Evolutionary conservation across 208 protist species (phyloP).

Genomic region (Crithidia sp.): DNA sequence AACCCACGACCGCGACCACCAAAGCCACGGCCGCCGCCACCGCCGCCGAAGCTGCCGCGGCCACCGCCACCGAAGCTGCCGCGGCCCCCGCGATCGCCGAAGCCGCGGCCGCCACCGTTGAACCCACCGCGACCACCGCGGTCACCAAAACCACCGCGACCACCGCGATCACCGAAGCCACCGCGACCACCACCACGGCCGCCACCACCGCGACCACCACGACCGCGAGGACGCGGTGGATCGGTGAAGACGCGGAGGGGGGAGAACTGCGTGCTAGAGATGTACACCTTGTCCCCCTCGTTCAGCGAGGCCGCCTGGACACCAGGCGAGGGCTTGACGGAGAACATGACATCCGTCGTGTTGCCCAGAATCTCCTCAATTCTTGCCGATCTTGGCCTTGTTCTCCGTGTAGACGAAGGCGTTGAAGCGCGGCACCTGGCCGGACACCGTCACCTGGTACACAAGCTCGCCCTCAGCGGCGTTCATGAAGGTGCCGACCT

Average conservation of each 20-base stretch:
- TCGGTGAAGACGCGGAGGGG: slow-evolving; percentile 88
- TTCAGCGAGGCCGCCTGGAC: slow-evolving; percentile 84
- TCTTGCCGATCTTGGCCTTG: slow-evolving; percentile 93
- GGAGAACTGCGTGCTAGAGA: slow-evolving; percentile 87
- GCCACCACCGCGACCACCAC: slow-evolving; percentile 73
- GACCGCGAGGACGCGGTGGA: slow-evolving; percentile 84
- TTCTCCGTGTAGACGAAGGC: slow-evolving; percentile 93
- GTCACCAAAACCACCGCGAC: slow-evolving; percentile 21
- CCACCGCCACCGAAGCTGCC: slow-evolving; percentile 40
- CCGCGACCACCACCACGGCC: slow-evolving; percentile 48
- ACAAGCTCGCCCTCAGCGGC: slow-evolving; percentile 90
- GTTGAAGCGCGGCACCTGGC: slow-evolving; percentile 89
- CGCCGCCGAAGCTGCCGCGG: slow-evolving; percentile 27
- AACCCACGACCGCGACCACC: slow-evolving; percentile 48
- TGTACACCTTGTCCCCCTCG: slow-evolving; percentile 86
- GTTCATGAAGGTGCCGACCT: slow-evolving; percentile 86
- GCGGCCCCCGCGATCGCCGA: slow-evolving; percentile 53
- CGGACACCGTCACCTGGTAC: slow-evolving; percentile 71
- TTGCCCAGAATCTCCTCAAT: slow-evolving; percentile 93
- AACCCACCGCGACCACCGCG: slow-evolving; percentile 49
- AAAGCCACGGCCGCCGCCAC: slow-evolving; percentile 13
- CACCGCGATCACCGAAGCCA: slow-evolving; percentile 41
- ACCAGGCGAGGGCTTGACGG: slow-evolving; percentile 87
- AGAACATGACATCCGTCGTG: slow-evolving; percentile 91
- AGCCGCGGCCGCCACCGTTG: slow-evolving; percentile 38